Base-by-base conservation (phyloP, 1,284 basidiomycete genomes). In the Entoloma clypeatum region DNA sequence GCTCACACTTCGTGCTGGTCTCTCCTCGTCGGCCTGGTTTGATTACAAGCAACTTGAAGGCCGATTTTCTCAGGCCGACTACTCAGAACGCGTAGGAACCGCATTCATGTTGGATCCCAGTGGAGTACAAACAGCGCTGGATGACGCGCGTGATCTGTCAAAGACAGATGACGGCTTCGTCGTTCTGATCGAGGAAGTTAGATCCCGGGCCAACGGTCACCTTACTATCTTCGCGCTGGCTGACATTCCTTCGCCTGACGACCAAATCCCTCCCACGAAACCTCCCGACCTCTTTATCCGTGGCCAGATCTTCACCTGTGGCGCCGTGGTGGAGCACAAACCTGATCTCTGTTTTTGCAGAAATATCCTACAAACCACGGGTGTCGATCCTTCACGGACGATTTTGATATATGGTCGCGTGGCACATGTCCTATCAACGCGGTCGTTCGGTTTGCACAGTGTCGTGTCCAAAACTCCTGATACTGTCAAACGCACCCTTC, bases 331-430 rank as follows among this genome's bases (percentile, higher is more conserved):
- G n/a, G n/a, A n/a, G n/a, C n/a, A n/a, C n/a, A n/a, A n/a, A n/a
- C n/a, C n/a, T n/a, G n/a, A n/a, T n/a, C n/a, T n/a, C n/a, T n/a
- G n/a, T n/a, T n/a, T n/a, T n/a, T n/a, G n/a, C n/a, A n/a, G n/a
- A n/a, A n/a, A n/a, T n/a, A n/a, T n/a, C n/a, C n/a, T n/a, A n/a
- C 77, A 75, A 13, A 66, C 66, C 6, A 64, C 55, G 5, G 67
- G 64, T 11, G 69, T 72, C n/a, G 71, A 73, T 53, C 68, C 74
- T 32, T 47, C 51, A 1, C 56, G 56, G 3, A 65, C 68, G 3
- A 65, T 77, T 13, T 79, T 79, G 48, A 68, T 81, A 13, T 78
- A 80, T 43, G 77, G 79, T 62, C 74, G 67, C 13, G 77, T 79
- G 49, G 79, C n/a, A n/a, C n/a, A 79, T 44, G 72, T 80, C 5